Evolutionary conservation across 345 rosid genomes (phyloP).

Genomic region (Heritiera fomes): DNA sequence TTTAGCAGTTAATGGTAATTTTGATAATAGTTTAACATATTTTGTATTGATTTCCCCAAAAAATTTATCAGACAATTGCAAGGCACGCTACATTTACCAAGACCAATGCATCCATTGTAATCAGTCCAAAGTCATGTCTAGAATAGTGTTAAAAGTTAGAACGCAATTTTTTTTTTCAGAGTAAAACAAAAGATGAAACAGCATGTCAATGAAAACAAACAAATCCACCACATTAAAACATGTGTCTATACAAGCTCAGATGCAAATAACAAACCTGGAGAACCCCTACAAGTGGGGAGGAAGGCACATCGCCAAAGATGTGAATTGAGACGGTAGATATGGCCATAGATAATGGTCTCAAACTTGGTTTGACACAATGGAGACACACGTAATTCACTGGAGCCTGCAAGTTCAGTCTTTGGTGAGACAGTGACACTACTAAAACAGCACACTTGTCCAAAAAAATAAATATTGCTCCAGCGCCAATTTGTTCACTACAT

Average conservation of each 20-base stretch:
- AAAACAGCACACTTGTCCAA: not conserved
- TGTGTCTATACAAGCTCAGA: not conserved
- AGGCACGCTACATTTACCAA: not conserved
- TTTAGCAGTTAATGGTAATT: not conserved
- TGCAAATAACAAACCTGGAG: slow-evolving; percentile 58
- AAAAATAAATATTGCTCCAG: not conserved
- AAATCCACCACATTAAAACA: not conserved
- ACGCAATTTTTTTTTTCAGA: not conserved
- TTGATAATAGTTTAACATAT: not conserved
- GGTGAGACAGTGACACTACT: not conserved
- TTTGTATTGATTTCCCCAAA: not conserved
- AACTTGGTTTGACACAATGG: slow-evolving; percentile 84
- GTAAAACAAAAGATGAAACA: not conserved
- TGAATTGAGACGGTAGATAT: slow-evolving; percentile 89
- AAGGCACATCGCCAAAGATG: slow-evolving; percentile 95
- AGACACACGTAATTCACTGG: slow-evolving; percentile 94
- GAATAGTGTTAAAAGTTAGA: not conserved
- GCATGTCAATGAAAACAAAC: slow-evolving; percentile 1
- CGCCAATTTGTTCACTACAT: not conserved
- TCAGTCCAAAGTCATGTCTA: not conserved
- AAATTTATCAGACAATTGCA: not conserved
- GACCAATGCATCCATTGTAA: not conserved
- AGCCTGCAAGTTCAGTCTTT: slow-evolving; percentile 50
- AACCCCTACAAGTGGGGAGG: slow-evolving; percentile 93
- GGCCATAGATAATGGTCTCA: slow-evolving; percentile 97